phyloP scores from a whole-genome alignment of 2,329 filamentous ascomycete genomes.

The Bipolaris victoriae region DNA sequence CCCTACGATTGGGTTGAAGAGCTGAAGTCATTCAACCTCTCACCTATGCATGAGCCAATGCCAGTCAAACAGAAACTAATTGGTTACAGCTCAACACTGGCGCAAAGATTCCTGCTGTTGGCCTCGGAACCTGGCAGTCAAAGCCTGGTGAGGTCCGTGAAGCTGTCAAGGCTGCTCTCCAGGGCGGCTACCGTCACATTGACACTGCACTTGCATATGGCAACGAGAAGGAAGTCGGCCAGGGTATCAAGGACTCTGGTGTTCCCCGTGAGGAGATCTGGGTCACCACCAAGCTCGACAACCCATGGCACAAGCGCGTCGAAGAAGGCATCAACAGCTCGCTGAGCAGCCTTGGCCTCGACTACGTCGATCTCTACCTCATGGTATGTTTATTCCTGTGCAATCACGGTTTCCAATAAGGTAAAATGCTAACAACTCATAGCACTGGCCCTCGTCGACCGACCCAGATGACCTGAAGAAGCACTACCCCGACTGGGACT shows the following conservation, averaged over 20 bases:
- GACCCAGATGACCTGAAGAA: slow-evolving; percentile 68
- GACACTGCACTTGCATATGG: slow-evolving; percentile 79
- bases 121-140: slow-evolving; percentile 82
- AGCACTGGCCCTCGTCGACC: slow-evolving; percentile 68
- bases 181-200: slow-evolving; percentile 74
- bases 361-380: slow-evolving; percentile 73
- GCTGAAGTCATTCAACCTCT: neutral
- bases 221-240: slow-evolving; percentile 77
- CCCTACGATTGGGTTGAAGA: neutral
- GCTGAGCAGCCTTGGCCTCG: slow-evolving; percentile 66
- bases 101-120: slow-evolving; percentile 77
- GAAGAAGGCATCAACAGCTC: slow-evolving; percentile 65
- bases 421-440: slow-evolving; percentile 6
- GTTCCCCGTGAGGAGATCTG: slow-evolving; percentile 72
- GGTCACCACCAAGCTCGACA: slow-evolving; percentile 83
- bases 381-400: slow-evolving; percentile 53
- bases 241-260: slow-evolving; percentile 70
- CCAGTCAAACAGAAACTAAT: slow-evolving; percentile 5
- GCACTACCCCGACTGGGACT: slow-evolving; percentile 79
- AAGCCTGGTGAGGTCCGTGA: slow-evolving; percentile 69
- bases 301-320: slow-evolving; percentile 72
- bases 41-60: neutral
- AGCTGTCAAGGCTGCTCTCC: slow-evolving; percentile 73
- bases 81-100: slow-evolving; percentile 56
- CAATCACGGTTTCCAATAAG: no score